Percentiles rank a stretch among this genome's conserved stretches.
Evolutionary conservation across 768 basidiomycete genomes (phyloP).

Genomic region (Solioccasus polychromus): DNA sequence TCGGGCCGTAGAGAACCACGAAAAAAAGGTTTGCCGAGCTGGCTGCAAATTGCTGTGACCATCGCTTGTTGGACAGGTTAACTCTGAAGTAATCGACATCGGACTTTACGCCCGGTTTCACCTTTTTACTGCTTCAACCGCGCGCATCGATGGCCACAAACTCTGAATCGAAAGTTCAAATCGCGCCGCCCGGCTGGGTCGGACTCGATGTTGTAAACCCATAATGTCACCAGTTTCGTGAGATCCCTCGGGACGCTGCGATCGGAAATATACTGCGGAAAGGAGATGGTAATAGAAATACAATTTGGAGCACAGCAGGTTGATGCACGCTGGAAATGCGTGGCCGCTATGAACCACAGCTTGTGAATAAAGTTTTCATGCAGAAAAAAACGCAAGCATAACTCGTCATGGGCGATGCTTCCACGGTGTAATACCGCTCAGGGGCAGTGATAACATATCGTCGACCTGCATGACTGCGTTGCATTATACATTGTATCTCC

Average conservation of each 20-base stretch:
- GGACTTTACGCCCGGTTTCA: conserved; percentile 12
- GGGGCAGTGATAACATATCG: conserved; percentile 20
- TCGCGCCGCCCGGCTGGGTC: conserved; percentile 13
- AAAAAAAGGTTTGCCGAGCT: conserved; percentile 14
- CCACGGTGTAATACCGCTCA: conserved; percentile 26
- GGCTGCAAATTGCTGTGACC: too few species aligned
- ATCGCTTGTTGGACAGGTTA: too few species aligned
- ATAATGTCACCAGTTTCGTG: conserved; percentile 1
- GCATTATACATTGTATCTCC: conserved; percentile 13
- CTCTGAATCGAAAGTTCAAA: too few species aligned
- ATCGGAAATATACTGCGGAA: conserved; percentile 16
- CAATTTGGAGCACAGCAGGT: conserved; percentile 15
- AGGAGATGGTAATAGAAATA: conserved; percentile 24
- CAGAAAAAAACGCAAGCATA: conserved; percentile 6
- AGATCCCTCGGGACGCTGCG: conserved; percentile 11
- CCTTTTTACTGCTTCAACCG: background rate
- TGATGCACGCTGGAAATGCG: conserved; percentile 27
- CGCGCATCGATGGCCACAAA: conserved; percentile 7
- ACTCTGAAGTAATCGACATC: conserved; percentile 14
- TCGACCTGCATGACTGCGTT: conserved; percentile 4
- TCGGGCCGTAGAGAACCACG: too few species aligned
- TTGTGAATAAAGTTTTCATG: conserved; percentile 19
- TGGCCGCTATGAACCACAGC: conserved; percentile 22
- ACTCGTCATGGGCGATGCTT: conserved; percentile 5
- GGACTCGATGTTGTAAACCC: conserved; percentile 8